These are phyloP conservation scores for Xylaria sp. DNA, from an alignment of 2,329 filamentous ascomycete species.

Conservation along the genomic window DNA sequence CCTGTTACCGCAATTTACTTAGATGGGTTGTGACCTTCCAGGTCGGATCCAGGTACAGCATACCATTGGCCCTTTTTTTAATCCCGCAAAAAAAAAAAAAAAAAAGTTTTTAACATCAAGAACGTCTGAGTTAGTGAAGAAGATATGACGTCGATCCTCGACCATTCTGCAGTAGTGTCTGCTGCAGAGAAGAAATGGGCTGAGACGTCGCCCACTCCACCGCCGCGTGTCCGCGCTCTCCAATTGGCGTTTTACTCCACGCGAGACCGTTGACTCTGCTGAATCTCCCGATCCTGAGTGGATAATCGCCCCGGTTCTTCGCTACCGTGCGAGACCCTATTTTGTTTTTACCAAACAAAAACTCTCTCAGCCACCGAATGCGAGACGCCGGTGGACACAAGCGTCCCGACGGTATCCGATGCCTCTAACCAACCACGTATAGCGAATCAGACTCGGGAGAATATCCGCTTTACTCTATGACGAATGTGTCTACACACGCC, in stretches of 20 bases:
- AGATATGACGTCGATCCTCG: constrained; percentile 27
- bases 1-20: constrained; percentile 9
- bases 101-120: neutral
- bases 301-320: constrained; percentile 1
- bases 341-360: neutral
- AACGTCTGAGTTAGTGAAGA: constrained; percentile 1
- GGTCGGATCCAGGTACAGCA: neutral
- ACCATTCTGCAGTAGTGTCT: constrained; percentile 6
- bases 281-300: constrained; percentile 22
- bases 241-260: constrained; percentile 9
- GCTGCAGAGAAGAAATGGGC: neutral
- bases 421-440: neutral
- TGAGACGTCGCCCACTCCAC: constrained; percentile 19
- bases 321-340: neutral
- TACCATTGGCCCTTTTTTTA: constrained; percentile 21
- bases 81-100: constrained; percentile 23
- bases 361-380: constrained; percentile 2
- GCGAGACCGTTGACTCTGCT: neutral
- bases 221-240: constrained; percentile 20
- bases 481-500: neutral
- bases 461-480: neutral
- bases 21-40: neutral
- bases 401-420: neutral
- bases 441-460: neutral
- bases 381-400: constrained; percentile 7